A percentile compares a stretch with the other conserved stretches of the same genome.
These are phyloP conservation scores for Wickerhamomyces pijperi DNA, from an alignment of 805 yeast species.

Conservation along the genomic window DNA sequence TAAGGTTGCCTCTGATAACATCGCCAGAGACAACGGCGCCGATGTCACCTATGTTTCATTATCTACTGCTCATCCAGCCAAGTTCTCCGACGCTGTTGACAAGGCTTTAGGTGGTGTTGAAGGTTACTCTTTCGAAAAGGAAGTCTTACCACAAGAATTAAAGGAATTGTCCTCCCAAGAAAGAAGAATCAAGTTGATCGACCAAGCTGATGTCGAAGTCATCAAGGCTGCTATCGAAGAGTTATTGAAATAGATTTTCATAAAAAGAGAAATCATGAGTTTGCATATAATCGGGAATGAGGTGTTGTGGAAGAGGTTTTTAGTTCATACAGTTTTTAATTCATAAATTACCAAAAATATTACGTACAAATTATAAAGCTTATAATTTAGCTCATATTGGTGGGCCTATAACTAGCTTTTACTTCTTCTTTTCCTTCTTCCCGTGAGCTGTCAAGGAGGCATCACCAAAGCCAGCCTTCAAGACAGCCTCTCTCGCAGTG, in stretches of 20 bases:
- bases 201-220: conserved; percentile 59
- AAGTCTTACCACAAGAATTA: conserved; percentile 84
- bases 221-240: conserved; percentile 77
- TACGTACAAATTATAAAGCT: neutral
- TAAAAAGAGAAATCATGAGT: conserved; percentile 1
- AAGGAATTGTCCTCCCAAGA: conserved; percentile 58
- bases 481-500: conserved; percentile 75
- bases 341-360: too few species aligned
- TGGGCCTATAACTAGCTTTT: too few species aligned
- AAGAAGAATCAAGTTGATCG: conserved; percentile 63
- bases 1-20: conserved; percentile 56
- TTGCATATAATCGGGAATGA: neutral
- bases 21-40: conserved; percentile 29
- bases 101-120: conserved; percentile 53
- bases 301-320: neutral
- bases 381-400: too few species aligned
- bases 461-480: conserved; percentile 42
- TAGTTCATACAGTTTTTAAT: neutral
- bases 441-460: conserved; percentile 10
- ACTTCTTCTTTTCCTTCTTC: conserved; percentile 19
- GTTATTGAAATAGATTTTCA: conserved; percentile 31
- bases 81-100: conserved; percentile 93
- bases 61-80: conserved; percentile 98
- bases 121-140: conserved; percentile 76
- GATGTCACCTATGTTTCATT: conserved; percentile 54